Base-by-base conservation (phyloP, 176 grass and related monocot genomes). In the Alopecurus myosuroides region DNA sequence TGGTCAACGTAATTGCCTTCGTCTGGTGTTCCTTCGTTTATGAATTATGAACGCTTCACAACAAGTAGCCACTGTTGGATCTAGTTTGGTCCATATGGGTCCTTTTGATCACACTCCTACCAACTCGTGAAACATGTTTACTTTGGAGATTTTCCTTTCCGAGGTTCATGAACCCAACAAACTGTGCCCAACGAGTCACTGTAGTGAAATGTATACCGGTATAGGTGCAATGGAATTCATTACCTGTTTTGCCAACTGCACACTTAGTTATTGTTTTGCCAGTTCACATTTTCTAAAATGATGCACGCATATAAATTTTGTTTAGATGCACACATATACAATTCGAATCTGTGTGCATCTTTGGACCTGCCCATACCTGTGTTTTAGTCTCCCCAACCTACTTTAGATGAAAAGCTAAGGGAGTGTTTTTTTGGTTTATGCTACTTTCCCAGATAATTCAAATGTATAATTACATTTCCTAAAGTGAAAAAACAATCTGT, bases 401-500 rank as follows among this genome's bases (percentile, higher is more conserved):
- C 70, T 30, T 48, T 46, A 48, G 44, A 72, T 44, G 3, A 23
- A 71, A 28, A 28, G 23, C 8, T 31, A 74, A 25, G 62, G 15
- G 23, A 5, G 25, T 29, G 42, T 49, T 49, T 11, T 74, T 45
- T 79, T 76, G 29, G 85, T 52, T 87, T 80, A 8, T 35, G 65
- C 51, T 70, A 13, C 3, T 63, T 40, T 36, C 22, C 62, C 22
- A 52, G 11, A 65, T 82, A 66, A 49, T 84, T 66, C 14, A 20
- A 74, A 74, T 15, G 10, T 49, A 48, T 19, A 26, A 35, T 70
- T 76, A 81, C 36, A 19, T 78, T 78, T 40, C n/a, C 7, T 74
- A 13, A 79, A 67, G 19, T 77, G 17, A 29, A 76, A 64, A 87
- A 52, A 66, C 46, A n/a, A 77, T 46, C 79, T 76, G 20, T 70